Conservation (phyloP, 2,329 filamentous ascomycete species). For the Cercospora sp. region DNA sequence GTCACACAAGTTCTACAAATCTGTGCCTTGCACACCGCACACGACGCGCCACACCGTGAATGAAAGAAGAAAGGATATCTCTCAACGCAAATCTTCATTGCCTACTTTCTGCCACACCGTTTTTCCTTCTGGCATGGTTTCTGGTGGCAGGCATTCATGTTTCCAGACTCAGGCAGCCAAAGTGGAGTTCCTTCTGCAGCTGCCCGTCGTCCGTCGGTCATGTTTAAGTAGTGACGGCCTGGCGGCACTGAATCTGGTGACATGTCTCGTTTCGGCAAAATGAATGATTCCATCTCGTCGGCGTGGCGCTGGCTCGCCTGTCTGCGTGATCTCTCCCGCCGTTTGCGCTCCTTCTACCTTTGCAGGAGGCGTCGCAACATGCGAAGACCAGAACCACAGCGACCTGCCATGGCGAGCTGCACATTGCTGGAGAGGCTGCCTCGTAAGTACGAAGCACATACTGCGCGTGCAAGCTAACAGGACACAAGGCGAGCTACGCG, state of each 20-base stretch:
- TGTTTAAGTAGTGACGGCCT: constrained; percentile 6
- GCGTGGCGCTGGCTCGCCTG: neutral
- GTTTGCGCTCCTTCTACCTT: neutral
- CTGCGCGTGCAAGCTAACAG: neutral
- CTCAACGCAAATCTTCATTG: neutral
- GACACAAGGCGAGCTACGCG: constrained; percentile 11
- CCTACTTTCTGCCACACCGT: neutral
- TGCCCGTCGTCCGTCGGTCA: constrained; percentile 3
- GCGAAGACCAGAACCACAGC: neutral
- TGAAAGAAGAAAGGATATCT: neutral
- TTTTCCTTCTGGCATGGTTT: neutral
- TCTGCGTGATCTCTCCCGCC: neutral
- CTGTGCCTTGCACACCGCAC: constrained; percentile 1
- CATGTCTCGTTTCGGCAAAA: constrained; percentile 9
- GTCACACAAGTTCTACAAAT: constrained; percentile 3
- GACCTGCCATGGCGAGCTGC: constrained; percentile 8
- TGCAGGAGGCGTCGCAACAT: neutral
- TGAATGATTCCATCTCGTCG: constrained; percentile 4
- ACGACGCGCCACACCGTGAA: neutral
- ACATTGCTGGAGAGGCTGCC: constrained; percentile 16
- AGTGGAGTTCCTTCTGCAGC: constrained; percentile 11
- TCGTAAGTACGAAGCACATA: constrained; percentile 2
- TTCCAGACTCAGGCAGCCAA: constrained; percentile 4
- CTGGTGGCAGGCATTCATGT: neutral
- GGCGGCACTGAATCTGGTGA: constrained; percentile 4